These are phyloP conservation scores for Cucurbita pepo DNA, from an alignment of 306 rosid species.

Conservation along the genomic window DNA sequence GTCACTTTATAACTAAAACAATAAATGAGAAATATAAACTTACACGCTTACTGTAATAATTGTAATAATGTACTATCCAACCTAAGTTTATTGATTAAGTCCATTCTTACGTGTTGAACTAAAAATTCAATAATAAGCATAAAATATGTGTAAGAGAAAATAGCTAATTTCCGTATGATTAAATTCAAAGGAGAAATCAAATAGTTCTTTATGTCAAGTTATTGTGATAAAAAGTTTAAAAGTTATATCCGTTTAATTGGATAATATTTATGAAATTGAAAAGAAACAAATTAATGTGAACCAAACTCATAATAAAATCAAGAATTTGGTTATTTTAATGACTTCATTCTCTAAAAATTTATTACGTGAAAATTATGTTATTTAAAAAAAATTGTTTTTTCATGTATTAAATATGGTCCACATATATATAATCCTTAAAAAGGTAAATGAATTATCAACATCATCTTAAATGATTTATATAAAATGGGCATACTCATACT, in stretches of 20 bases:
- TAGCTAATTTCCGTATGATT: no score
- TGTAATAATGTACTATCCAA: no score
- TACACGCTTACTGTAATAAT: no score
- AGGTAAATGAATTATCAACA: neutral
- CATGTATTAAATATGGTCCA: neutral
- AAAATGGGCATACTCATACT: neutral
- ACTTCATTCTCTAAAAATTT: no score
- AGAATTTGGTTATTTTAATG: neutral
- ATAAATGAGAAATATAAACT: neutral
- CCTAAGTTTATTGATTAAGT: no score
- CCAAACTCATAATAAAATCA: neutral
- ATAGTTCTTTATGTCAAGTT: no score
- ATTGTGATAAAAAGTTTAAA: no score
- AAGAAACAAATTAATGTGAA: neutral
- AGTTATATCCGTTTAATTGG: neutral
- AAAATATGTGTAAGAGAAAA: no score
- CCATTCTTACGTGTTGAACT: no score
- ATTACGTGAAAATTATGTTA: no score
- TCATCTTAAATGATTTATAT: neutral
- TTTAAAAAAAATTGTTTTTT: neutral
- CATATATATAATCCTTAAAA: neutral
- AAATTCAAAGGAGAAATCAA: no score
- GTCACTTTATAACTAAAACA: neutral
- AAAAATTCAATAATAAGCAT: no score
- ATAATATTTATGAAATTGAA: neutral